Conservation (phyloP, 1,284 basidiomycete species). For the Cutaneotrichosporon mucoides region DNA sequence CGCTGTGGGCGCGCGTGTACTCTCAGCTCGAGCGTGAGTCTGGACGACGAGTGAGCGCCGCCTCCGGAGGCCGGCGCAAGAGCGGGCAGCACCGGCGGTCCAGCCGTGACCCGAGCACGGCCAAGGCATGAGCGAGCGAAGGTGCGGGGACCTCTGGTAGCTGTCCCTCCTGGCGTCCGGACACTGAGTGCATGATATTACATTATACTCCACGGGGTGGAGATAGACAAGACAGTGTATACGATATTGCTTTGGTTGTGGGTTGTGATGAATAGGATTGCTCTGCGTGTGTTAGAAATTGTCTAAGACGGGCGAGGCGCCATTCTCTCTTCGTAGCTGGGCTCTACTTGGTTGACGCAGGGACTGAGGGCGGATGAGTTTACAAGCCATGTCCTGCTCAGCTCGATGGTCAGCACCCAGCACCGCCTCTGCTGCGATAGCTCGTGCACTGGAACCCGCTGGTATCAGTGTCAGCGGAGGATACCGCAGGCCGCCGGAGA, state of each 20-base stretch:
- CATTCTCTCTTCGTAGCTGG: not conserved
- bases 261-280: constrained; percentile 2
- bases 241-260: not conserved
- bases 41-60: too few species aligned
- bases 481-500: too few species aligned
- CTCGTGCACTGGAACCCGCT: too few species aligned
- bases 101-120: not conserved
- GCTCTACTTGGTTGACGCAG: too few species aligned
- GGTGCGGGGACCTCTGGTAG: not conserved
- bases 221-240: not conserved
- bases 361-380: too few species aligned
- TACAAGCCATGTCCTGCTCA: too few species aligned
- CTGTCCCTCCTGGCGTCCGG: too few species aligned
- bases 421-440: too few species aligned
- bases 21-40: constrained; percentile 21
- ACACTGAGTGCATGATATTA: not conserved
- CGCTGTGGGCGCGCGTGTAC: constrained; percentile 81
- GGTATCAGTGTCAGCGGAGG: too few species aligned
- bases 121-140: not conserved
- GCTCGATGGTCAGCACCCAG: too few species aligned
- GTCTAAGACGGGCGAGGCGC: not conserved
- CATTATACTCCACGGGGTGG: too few species aligned
- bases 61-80: too few species aligned
- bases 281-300: not conserved
- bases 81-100: not conserved